Conservation (phyloP, 2,329 filamentous ascomycete species). For the Verticillium albo-atrum region DNA sequence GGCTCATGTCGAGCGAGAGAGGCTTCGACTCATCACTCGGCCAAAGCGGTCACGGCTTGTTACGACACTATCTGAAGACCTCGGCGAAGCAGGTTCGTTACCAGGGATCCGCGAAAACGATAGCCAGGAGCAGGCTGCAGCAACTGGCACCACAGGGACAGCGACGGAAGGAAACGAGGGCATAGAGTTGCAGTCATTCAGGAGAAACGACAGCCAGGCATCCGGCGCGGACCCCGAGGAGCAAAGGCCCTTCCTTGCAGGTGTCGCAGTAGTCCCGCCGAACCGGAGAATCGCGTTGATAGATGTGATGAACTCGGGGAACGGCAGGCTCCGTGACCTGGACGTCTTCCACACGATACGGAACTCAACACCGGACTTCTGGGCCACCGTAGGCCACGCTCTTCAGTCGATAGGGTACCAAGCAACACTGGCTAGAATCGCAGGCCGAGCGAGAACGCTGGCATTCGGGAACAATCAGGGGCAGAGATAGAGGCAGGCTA, state of each 20-base stretch:
- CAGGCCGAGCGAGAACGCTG: background rate
- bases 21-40: constrained; percentile 38
- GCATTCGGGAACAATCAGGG: constrained; percentile 8
- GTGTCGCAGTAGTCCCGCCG: constrained; percentile 4
- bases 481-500: constrained; percentile 3
- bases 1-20: constrained; percentile 57
- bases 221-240: constrained; percentile 17
- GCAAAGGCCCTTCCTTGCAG: constrained; percentile 16
- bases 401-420: constrained; percentile 52
- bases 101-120: background rate
- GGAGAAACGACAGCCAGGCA: constrained; percentile 14
- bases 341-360: constrained; percentile 46
- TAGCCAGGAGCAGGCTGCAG: background rate
- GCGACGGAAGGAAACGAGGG: constrained; percentile 18
- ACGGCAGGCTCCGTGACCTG: constrained; percentile 49
- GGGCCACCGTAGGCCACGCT: constrained; percentile 44
- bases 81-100: background rate
- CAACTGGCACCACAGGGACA: background rate
- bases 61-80: background rate
- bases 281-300: constrained; percentile 25
- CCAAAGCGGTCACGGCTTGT: constrained; percentile 5
- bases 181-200: constrained; percentile 40
- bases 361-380: constrained; percentile 40
- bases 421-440: constrained; percentile 40
- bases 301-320: constrained; percentile 50